phyloP scores from a whole-genome alignment of 2,329 filamentous ascomycete species.

The Exophiala spinifera region DNA sequence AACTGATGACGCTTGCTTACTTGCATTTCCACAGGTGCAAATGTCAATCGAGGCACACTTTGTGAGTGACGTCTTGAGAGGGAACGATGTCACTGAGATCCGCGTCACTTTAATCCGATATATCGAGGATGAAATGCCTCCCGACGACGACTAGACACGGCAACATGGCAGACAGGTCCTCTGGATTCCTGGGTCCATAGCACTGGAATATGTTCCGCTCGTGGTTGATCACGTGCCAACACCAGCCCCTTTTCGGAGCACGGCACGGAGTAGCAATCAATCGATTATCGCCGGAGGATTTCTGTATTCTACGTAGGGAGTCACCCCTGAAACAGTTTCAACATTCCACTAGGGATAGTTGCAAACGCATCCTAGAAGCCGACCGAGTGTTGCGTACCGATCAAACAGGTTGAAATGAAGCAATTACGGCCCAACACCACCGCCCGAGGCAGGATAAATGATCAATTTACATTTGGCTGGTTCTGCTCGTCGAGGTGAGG shows the following conservation, averaged over 20 bases:
- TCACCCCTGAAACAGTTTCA: constrained; percentile 22
- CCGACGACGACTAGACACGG: constrained; percentile 75
- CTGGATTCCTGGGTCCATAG: no score
- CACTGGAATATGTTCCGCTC: no score
- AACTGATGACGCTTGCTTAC: constrained; percentile 13
- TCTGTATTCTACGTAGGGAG: not conserved
- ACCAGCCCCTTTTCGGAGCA: not conserved
- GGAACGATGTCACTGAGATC: constrained; percentile 97
- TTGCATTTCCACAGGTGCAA: constrained; percentile 59
- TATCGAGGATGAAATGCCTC: constrained; percentile 95
- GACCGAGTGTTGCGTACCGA: not conserved
- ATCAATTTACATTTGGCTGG: not conserved
- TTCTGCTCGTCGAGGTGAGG: constrained; percentile 21
- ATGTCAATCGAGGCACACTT: constrained; percentile 99
- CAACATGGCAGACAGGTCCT: not conserved
- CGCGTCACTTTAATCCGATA: constrained; percentile 86
- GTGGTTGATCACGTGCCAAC: not conserved
- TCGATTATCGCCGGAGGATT: constrained; percentile 1
- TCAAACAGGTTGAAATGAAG: not conserved
- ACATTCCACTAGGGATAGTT: constrained; percentile 1
- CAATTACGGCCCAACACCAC: not conserved
- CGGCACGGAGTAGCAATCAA: not conserved
- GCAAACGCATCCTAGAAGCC: not conserved
- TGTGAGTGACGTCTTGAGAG: constrained; percentile 85
- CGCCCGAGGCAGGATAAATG: not conserved